Evolutionary conservation across 164 flowering plant species (phyloP).

Genomic region (Taxillus chinensis): DNA sequence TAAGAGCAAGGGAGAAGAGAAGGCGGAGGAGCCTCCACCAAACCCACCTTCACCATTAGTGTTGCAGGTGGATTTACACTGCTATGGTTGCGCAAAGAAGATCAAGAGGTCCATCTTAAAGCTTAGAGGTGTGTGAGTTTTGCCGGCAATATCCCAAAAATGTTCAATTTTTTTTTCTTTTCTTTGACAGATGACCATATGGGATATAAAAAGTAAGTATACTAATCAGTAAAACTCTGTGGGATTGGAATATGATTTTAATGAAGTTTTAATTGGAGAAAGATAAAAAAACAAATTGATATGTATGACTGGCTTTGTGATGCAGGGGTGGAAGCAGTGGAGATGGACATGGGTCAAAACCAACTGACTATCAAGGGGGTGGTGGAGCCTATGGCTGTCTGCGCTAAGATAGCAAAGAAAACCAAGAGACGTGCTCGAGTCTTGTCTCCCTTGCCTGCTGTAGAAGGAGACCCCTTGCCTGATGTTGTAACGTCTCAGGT

Average conservation of each 20-base stretch:
- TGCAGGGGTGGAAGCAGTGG: constrained; percentile 68
- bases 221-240: no score
- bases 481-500: constrained; percentile 75
- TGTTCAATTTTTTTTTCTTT: background rate
- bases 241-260: no score
- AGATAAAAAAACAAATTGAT: no score
- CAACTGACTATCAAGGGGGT: constrained; percentile 78
- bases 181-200: background rate
- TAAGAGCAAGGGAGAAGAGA: constrained; percentile 4
- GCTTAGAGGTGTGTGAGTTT: constrained; percentile 42
- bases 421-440: constrained; percentile 73
- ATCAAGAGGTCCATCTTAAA: constrained; percentile 61
- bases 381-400: constrained; percentile 79
- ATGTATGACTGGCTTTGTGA: no score
- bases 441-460: constrained; percentile 66
- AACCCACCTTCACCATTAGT: constrained; percentile 62
- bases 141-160: background rate
- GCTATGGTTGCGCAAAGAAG: constrained; percentile 89
- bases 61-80: constrained; percentile 77
- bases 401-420: constrained; percentile 59
- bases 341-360: constrained; percentile 57
- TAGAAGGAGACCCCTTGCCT: constrained; percentile 64
- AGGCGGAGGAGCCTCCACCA: constrained; percentile 23
- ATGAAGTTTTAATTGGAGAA: no score
- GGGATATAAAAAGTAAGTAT: no score